A percentile compares a stretch with the other conserved stretches of the same genome.
Evolutionary conservation across 1,284 basidiomycete genomes (phyloP).

Genomic region (Puccinia polysora): DNA sequence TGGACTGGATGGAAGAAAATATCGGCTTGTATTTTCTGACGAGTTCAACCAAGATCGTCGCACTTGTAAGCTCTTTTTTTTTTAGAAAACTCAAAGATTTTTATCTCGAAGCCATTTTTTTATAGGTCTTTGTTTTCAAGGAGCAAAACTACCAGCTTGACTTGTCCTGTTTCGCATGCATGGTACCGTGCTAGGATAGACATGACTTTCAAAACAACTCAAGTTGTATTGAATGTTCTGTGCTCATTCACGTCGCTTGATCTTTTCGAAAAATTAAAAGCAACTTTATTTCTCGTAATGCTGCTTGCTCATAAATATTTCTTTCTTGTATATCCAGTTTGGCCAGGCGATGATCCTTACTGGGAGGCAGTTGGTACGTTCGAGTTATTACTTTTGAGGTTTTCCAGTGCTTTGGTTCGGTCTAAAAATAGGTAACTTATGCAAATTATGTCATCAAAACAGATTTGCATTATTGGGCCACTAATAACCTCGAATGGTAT

Average conservation of each 20-base stretch:
- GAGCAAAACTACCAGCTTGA: no score
- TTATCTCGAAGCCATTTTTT: no score
- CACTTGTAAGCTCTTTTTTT: constrained; percentile 55
- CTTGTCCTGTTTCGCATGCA: no score
- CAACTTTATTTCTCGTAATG: no score
- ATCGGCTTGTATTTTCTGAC: constrained; percentile 69
- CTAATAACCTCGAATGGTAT: constrained; percentile 66
- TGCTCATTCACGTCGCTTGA: no score
- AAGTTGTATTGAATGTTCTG: no score
- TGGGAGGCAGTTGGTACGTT: constrained; percentile 55
- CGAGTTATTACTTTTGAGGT: neutral
- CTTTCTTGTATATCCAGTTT: constrained; percentile 55
- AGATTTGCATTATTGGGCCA: constrained; percentile 71
- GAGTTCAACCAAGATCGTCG: constrained; percentile 79
- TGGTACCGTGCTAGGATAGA: no score
- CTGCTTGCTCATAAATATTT: no score
- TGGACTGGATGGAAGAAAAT: constrained; percentile 49
- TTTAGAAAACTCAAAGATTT: neutral
- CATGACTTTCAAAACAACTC: no score
- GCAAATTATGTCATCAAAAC: constrained; percentile 56
- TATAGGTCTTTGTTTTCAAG: no score
- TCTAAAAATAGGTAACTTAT: constrained; percentile 44
- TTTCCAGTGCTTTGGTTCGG: no score
- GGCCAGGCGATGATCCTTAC: constrained; percentile 59
- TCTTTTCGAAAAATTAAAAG: no score